Conservation (phyloP, 805 yeast species). For the Wickerhamomyces xylosicus region DNA sequence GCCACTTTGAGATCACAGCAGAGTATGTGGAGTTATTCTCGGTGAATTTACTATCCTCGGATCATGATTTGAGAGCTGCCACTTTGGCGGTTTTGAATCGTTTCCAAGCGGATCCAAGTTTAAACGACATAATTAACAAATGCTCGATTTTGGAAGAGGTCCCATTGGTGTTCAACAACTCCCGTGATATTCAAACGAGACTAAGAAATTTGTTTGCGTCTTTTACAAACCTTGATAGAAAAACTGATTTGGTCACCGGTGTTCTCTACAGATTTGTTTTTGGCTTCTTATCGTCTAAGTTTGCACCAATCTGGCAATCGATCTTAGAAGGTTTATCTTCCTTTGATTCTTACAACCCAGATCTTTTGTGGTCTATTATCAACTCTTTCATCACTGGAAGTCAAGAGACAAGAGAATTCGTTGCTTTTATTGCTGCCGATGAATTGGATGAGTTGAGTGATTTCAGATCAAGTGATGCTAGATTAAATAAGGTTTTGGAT, state of each 20-base stretch:
- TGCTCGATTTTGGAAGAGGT: slow-evolving; percentile 57
- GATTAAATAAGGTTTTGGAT: slow-evolving; percentile 8
- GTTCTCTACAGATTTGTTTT: slow-evolving; percentile 40
- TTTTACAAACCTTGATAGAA: slow-evolving; percentile 21
- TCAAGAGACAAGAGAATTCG: slow-evolving; percentile 2
- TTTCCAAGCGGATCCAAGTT: slow-evolving; percentile 17
- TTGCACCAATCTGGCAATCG: slow-evolving; percentile 82
- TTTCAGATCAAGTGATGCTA: slow-evolving; percentile 14
- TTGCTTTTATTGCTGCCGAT: slow-evolving; percentile 8
- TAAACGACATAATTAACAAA: slow-evolving; percentile 34
- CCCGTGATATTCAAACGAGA: slow-evolving; percentile 67
- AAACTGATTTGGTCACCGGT: slow-evolving; percentile 12
- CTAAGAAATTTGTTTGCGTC: slow-evolving; percentile 47
- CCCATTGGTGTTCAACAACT: slow-evolving; percentile 57
- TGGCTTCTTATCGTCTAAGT: slow-evolving; percentile 65
- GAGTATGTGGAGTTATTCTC: slow-evolving; percentile 18
- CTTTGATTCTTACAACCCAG: slow-evolving; percentile 30
- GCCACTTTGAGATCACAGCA: slow-evolving; percentile 1
- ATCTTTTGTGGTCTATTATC: slow-evolving; percentile 46
- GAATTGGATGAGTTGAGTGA: slow-evolving; percentile 3
- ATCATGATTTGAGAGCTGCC: slow-evolving; percentile 36
- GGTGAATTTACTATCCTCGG: slow-evolving; percentile 36
- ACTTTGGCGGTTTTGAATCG: slow-evolving; percentile 38
- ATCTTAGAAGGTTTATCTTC: slow-evolving; percentile 50
- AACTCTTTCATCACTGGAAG: slow-evolving; percentile 22